These are phyloP conservation scores for Arthrobotrys iridis DNA, from an alignment of 2,329 filamentous ascomycete species.

Conservation along the genomic window DNA sequence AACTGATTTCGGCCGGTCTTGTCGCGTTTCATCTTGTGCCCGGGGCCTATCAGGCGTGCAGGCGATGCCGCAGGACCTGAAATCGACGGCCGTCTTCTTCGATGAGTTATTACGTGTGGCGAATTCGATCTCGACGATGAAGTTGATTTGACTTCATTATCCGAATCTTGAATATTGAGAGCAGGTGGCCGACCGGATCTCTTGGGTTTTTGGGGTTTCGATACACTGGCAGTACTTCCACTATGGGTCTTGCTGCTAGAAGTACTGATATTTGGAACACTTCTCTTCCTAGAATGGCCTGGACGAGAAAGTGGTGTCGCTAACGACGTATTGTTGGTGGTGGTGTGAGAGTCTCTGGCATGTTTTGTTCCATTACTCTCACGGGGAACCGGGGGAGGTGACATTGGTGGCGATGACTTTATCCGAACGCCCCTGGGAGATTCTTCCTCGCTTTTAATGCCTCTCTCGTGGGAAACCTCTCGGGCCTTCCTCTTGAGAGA, in stretches of 20 bases:
- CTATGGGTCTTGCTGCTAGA: slow-evolving; percentile 10
- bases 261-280: slow-evolving; percentile 22
- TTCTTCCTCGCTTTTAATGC: slow-evolving; percentile 41
- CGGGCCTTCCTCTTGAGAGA: slow-evolving; percentile 43
- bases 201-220: slow-evolving; percentile 36
- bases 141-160: slow-evolving; percentile 41
- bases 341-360: slow-evolving; percentile 16
- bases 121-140: slow-evolving; percentile 51
- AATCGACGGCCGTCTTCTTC: slow-evolving; percentile 34
- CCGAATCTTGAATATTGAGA: slow-evolving; percentile 40
- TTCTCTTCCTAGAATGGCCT: slow-evolving; percentile 39
- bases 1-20: slow-evolving; percentile 90
- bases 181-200: slow-evolving; percentile 30
- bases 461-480: slow-evolving; percentile 31
- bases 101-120: slow-evolving; percentile 16
- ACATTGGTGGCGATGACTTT: slow-evolving; percentile 56
- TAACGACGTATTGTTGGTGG: slow-evolving; percentile 7
- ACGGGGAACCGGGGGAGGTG: slow-evolving; percentile 54
- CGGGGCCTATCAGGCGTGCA: slow-evolving; percentile 44
- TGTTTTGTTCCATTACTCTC: slow-evolving; percentile 39
- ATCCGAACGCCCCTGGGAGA: slow-evolving; percentile 54
- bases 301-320: slow-evolving; percentile 13
- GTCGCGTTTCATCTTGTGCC: slow-evolving; percentile 86
- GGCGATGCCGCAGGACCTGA: slow-evolving; percentile 45
- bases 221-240: background rate